These are phyloP conservation scores for Solanum corneliomulleri DNA, from an alignment of 257 asterid genomes.

Conservation along the genomic window DNA sequence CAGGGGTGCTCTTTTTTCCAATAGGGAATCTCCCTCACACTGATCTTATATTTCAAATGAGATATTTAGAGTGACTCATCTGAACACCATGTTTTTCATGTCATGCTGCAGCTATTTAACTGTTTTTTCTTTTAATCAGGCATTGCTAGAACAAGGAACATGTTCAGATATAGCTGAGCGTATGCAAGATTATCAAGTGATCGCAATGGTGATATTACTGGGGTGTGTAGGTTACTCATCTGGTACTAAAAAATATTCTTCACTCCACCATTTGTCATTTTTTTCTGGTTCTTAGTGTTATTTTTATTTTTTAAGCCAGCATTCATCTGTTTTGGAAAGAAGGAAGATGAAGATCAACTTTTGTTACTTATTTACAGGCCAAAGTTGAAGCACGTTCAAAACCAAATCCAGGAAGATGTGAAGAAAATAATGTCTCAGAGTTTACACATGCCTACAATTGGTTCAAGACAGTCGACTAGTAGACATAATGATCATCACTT, in stretches of 20 bases:
- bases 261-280: neutral
- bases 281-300: neutral
- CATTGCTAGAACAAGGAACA: conserved; percentile 56
- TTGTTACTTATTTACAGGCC: conserved; percentile 40
- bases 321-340: neutral
- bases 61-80: neutral
- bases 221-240: conserved; percentile 38
- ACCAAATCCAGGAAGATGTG: conserved; percentile 70
- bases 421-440: conserved; percentile 75
- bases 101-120: neutral
- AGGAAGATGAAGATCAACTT: neutral
- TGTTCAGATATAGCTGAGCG: conserved; percentile 43
- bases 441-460: conserved; percentile 40
- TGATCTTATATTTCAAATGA: neutral
- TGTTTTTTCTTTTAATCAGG: conserved; percentile 21
- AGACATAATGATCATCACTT: neutral
- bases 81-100: conserved; percentile 1
- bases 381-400: conserved; percentile 56
- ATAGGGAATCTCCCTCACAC: neutral
- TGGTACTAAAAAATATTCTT: neutral
- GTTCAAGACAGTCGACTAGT: conserved; percentile 10
- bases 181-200: conserved; percentile 68
- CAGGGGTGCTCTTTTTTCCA: neutral
- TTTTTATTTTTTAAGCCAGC: neutral
- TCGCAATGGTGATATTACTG: conserved; percentile 72